phyloP scores from a whole-genome alignment of 2,329 filamentous ascomycete species.

The Colletotrichum phormii region DNA sequence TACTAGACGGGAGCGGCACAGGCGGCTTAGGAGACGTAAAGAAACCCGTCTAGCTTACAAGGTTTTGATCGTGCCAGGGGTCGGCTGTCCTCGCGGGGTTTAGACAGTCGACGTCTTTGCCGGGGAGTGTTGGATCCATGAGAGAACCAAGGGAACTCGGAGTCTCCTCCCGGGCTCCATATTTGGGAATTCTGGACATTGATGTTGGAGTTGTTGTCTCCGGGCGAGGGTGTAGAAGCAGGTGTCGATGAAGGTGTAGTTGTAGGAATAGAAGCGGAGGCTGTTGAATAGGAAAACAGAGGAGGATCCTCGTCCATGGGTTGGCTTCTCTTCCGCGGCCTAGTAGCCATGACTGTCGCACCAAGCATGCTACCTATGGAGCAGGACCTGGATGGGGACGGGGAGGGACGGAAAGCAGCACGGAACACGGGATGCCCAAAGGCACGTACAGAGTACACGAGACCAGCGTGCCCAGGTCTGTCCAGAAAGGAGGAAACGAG shows the following conservation, averaged over 20 bases:
- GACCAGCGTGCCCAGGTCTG: not conserved
- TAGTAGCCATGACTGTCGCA: not conserved
- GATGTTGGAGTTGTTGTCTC: not conserved
- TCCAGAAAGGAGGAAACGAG: not conserved
- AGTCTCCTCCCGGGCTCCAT: not conserved
- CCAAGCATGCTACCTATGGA: not conserved
- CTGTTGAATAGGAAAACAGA: not conserved
- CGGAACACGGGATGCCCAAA: conserved; percentile 7
- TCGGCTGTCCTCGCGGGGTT: not conserved
- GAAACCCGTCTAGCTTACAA: not conserved
- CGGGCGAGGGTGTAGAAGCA: not conserved
- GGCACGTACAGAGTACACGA: not conserved
- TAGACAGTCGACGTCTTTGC: conserved; percentile 21
- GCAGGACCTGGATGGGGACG: too few species aligned
- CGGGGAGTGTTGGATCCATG: not conserved
- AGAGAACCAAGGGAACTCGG: not conserved
- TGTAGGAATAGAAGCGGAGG: conserved; percentile 1
- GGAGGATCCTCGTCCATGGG: conserved; percentile 11
- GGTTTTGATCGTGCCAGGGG: not conserved
- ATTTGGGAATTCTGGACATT: not conserved
- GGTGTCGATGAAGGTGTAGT: conserved; percentile 7
- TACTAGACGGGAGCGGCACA: not conserved
- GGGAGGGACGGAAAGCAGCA: not conserved
- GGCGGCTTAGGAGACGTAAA: not conserved
- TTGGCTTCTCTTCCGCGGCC: conserved; percentile 15